These are phyloP conservation scores for Chlamydomonas sp. DNA, from an alignment of 139 green algal species.

Conservation along the genomic window DNA sequence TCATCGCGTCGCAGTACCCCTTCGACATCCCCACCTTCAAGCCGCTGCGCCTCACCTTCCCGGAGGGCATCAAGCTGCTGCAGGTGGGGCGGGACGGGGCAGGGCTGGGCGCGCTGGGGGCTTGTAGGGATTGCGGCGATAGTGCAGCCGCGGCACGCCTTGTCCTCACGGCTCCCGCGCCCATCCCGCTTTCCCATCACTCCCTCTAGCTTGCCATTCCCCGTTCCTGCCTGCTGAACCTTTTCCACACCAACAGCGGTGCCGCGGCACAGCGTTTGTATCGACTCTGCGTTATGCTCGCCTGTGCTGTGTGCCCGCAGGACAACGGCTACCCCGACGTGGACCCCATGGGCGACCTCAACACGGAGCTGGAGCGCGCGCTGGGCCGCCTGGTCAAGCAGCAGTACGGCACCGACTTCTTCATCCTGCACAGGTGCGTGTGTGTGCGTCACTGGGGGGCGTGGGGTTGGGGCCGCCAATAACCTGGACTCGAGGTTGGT, in stretches of 20 bases:
- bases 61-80: constrained; percentile 95
- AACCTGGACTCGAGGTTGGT: too few relatives aligned
- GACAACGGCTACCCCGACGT: constrained; percentile 53
- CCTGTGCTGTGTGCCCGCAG: background rate
- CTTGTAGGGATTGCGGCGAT: too few relatives aligned
- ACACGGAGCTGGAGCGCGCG: constrained; percentile 90
- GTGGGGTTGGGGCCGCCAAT: too few relatives aligned
- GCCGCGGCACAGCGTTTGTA: too few relatives aligned
- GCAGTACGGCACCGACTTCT: constrained; percentile 98
- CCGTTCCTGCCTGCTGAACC: too few relatives aligned
- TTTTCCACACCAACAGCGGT: too few relatives aligned
- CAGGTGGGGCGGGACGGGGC: constrained; percentile 57
- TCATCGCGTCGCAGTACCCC: constrained; percentile 91
- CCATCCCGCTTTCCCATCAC: too few relatives aligned
- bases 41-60: constrained; percentile 87
- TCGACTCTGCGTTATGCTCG: too few relatives aligned
- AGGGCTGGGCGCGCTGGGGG: background rate
- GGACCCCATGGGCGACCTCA: constrained; percentile 92
- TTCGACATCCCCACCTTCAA: constrained; percentile 91
- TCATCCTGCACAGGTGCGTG: constrained; percentile 86
- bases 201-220: too few relatives aligned
- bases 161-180: too few relatives aligned
- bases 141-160: too few relatives aligned
- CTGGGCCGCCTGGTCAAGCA: constrained; percentile 94
- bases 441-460: background rate